phyloP scores from a whole-genome alignment of 2,329 filamentous ascomycete genomes.

The Colletotrichum tropicale region DNA sequence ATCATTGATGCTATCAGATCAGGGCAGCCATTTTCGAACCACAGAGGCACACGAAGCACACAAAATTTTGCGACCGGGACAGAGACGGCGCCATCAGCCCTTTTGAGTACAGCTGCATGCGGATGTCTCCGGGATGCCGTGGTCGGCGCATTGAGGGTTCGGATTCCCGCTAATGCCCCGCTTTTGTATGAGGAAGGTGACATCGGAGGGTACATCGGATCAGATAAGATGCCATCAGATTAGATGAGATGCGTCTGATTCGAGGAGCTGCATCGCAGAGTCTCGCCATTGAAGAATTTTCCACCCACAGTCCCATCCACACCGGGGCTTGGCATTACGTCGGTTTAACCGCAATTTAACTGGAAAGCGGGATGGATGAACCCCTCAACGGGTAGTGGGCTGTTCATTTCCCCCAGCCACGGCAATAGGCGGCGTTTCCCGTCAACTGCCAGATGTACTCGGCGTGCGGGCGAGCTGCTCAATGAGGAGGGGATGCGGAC shows the following conservation, averaged over 20 bases:
- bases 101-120: neutral
- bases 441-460: neutral
- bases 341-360: neutral
- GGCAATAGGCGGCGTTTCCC: neutral
- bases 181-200: neutral
- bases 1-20: neutral
- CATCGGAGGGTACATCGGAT: conserved; percentile 1
- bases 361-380: neutral
- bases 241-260: conserved; percentile 6
- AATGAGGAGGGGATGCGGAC: neutral
- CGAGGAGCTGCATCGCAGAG: neutral
- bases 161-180: neutral
- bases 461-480: neutral
- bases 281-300: neutral
- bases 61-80: neutral
- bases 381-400: neutral
- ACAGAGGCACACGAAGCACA: neutral
- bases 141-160: neutral
- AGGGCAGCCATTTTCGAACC: neutral
- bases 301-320: neutral
- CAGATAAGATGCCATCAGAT: conserved; percentile 18
- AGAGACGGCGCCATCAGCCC: neutral
- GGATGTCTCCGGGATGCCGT: neutral
- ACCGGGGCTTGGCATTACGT: conserved; percentile 1
- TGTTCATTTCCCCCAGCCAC: neutral